Conservation (phyloP, 352 stramenopile species). For the Pythium graminicola region DNA sequence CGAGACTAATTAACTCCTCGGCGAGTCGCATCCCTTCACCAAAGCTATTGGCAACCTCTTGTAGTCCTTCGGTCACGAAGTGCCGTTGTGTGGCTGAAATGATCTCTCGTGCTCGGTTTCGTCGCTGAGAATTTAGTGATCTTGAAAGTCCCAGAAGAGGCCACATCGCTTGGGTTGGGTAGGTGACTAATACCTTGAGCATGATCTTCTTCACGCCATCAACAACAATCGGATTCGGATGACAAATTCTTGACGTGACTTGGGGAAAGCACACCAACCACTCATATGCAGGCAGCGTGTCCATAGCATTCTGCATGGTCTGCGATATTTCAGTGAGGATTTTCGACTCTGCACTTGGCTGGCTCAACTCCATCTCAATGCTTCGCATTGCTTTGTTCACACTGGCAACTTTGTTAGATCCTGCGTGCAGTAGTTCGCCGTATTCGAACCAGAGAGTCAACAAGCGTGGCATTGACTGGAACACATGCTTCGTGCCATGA, state of each 20-base stretch:
- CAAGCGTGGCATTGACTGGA: slow-evolving; percentile 95
- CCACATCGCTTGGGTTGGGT: slow-evolving; percentile 97
- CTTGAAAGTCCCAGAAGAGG: slow-evolving; percentile 91
- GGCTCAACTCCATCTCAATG: slow-evolving; percentile 48
- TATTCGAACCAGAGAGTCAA: slow-evolving; percentile 98
- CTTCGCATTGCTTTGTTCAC: slow-evolving; percentile 57
- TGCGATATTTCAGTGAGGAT: slow-evolving; percentile 62
- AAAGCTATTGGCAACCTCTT: slow-evolving; percentile 80
- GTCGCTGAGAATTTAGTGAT: slow-evolving; percentile 80
- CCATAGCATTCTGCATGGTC: slow-evolving; percentile 49
- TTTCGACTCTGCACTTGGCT: slow-evolving; percentile 48
- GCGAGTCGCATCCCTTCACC: slow-evolving; percentile 87
- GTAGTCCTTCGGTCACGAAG: slow-evolving; percentile 49
- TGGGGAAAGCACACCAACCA: slow-evolving; percentile 98
- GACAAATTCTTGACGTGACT: slow-evolving; percentile 94
- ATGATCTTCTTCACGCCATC: slow-evolving; percentile 92
- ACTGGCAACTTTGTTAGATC: slow-evolving; percentile 30
- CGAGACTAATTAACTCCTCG: slow-evolving; percentile 91
- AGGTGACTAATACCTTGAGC: slow-evolving; percentile 87
- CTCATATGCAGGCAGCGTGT: slow-evolving; percentile 77
- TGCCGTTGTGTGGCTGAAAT: slow-evolving; percentile 53
- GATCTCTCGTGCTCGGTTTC: slow-evolving; percentile 59
- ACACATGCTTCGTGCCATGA: slow-evolving; percentile 93
- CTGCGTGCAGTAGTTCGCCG: slow-evolving; percentile 63
- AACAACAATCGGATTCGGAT: slow-evolving; percentile 82